Evolutionary conservation across 2,329 filamentous ascomycete species (phyloP).

Genomic region (Fusarium metavorans): DNA sequence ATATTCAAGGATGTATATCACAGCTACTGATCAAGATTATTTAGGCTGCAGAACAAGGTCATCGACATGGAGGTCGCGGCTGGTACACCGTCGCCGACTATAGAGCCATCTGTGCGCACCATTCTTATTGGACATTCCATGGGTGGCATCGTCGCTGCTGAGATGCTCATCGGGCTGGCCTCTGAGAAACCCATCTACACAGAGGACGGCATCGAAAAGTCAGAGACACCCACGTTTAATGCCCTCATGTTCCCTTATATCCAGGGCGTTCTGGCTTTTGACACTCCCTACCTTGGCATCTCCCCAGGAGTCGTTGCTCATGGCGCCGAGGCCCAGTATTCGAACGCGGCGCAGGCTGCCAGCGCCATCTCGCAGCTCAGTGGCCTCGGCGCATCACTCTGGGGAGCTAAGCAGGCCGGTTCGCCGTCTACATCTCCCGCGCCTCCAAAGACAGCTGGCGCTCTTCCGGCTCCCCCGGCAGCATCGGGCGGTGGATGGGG

Average conservation of each 20-base stretch:
- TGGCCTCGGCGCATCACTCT: constrained; percentile 76
- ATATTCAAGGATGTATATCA: neutral
- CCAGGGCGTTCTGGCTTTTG: constrained; percentile 90
- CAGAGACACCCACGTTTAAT: constrained; percentile 58
- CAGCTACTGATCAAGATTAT: neutral
- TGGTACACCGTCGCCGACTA: constrained; percentile 82
- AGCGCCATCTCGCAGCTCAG: constrained; percentile 76
- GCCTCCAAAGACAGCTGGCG: constrained; percentile 38
- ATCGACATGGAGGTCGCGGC: constrained; percentile 93
- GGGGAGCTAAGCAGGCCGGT: constrained; percentile 61
- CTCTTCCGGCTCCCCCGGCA: constrained; percentile 49
- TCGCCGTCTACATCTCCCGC: constrained; percentile 32
- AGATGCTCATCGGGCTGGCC: constrained; percentile 81
- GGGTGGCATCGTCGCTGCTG: constrained; percentile 94
- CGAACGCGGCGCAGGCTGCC: constrained; percentile 73
- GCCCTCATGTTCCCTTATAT: constrained; percentile 93
- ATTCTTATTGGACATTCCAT: constrained; percentile 89
- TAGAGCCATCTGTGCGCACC: constrained; percentile 86
- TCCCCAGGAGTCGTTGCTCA: constrained; percentile 86
- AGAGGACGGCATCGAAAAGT: constrained; percentile 55
- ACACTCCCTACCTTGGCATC: constrained; percentile 91
- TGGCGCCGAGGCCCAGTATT: constrained; percentile 88
- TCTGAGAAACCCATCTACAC: constrained; percentile 66
- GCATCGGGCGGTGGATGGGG: constrained; percentile 67
- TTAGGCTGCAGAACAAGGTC: constrained; percentile 87